Conservation (phyloP, 208 protist species). For the Leishmania braziliensis region DNA sequence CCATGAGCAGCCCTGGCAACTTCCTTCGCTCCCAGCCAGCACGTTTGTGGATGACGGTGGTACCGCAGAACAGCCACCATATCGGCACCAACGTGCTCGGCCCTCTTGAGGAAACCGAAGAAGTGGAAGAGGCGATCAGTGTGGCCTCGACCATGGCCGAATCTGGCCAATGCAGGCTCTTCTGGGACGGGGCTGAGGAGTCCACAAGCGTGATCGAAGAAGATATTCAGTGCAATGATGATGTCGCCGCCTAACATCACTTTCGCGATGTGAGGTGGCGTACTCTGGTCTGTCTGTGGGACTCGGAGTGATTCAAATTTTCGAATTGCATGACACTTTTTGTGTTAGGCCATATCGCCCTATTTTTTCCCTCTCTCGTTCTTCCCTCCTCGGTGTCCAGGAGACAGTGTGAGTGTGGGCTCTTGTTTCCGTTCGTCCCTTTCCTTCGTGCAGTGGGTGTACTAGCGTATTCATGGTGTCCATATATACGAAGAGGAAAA, state of each 20-base stretch:
- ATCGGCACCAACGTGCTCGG: too few species aligned
- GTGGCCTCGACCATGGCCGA: neutral
- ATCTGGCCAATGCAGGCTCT: neutral
- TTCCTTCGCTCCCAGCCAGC: neutral
- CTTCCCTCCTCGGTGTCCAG: neutral
- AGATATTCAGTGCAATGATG: slow-evolving; percentile 2
- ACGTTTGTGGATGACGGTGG: slow-evolving; percentile 8
- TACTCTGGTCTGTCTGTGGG: neutral
- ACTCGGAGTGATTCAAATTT: neutral
- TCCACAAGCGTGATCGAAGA: slow-evolving; percentile 7
- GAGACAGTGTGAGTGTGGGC: neutral
- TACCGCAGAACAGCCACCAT: neutral
- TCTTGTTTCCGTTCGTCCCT: neutral
- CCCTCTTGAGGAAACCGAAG: neutral
- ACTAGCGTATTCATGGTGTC: neutral
- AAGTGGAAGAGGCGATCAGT: neutral
- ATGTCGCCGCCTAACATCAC: neutral
- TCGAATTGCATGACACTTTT: neutral
- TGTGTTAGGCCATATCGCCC: neutral
- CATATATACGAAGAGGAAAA: neutral
- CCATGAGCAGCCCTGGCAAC: neutral
- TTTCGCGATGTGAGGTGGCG: neutral
- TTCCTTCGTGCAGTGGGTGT: neutral
- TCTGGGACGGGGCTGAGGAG: neutral
- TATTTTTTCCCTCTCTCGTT: neutral